Conservation (phyloP, 768 basidiomycete species). For the Boletus patriciae region DNA sequence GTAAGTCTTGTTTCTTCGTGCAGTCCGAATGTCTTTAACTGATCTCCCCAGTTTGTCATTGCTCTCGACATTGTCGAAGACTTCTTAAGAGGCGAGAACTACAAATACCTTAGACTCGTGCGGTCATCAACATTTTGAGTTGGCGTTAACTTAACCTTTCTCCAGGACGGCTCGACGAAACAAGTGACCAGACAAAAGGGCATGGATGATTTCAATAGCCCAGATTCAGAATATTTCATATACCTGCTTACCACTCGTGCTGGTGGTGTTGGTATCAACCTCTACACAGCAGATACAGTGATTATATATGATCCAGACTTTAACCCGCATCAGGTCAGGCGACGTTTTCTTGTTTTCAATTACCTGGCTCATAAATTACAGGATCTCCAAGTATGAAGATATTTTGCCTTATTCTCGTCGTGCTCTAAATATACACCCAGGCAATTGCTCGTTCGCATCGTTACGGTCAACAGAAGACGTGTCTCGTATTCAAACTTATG, state of each 20-base stretch:
- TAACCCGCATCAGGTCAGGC: slow-evolving; percentile 87
- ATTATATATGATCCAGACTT: slow-evolving; percentile 96
- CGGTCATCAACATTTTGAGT: slow-evolving; percentile 16
- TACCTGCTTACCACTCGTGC: slow-evolving; percentile 92
- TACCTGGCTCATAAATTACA: slow-evolving; percentile 30
- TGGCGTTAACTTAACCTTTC: slow-evolving; percentile 8
- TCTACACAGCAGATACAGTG: slow-evolving; percentile 90
- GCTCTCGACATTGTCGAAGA: slow-evolving; percentile 87
- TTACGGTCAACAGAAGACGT: slow-evolving; percentile 93
- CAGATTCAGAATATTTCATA: slow-evolving; percentile 84
- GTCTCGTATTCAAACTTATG: slow-evolving; percentile 95
- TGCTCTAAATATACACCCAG: slow-evolving; percentile 39
- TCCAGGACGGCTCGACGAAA: slow-evolving; percentile 86
- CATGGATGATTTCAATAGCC: slow-evolving; percentile 93
- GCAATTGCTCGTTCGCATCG: slow-evolving; percentile 95
- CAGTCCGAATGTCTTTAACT: background rate
- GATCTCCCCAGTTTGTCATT: slow-evolving; percentile 70
- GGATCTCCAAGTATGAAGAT: slow-evolving; percentile 79
- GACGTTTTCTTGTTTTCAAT: background rate
- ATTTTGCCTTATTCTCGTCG: background rate
- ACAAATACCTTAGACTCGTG: slow-evolving; percentile 78
- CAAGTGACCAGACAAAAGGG: slow-evolving; percentile 84
- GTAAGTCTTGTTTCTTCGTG: slow-evolving; percentile 40
- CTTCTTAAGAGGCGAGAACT: slow-evolving; percentile 77
- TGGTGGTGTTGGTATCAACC: slow-evolving; percentile 92